Conservation (phyloP, 2,329 filamentous ascomycete genomes). For the Dryadomyces quercus-mongolicae region DNA sequence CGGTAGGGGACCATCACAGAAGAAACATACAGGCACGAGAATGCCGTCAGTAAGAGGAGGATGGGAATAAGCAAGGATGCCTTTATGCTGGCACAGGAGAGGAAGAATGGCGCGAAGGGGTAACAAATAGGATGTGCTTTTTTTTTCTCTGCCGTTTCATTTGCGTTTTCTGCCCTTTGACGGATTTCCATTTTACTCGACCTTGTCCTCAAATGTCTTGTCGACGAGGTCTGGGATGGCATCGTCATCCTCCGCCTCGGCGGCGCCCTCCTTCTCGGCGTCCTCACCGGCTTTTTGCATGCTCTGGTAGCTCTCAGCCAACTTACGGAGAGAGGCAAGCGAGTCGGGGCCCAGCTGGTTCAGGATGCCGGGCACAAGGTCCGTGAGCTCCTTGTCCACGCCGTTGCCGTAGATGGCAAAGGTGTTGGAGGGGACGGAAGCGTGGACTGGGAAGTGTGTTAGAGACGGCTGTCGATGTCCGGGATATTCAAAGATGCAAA, state of each 20-base stretch:
- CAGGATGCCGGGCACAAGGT: slow-evolving; percentile 97
- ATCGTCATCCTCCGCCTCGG: slow-evolving; percentile 68
- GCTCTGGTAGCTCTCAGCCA: slow-evolving; percentile 98
- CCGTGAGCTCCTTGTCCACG: slow-evolving; percentile 99
- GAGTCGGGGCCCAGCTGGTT: slow-evolving; percentile 99
- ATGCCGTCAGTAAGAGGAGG: background rate
- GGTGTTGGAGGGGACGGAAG: slow-evolving; percentile 93
- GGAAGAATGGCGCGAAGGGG: background rate
- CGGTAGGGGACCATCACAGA: too few species aligned
- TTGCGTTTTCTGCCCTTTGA: slow-evolving; percentile 3
- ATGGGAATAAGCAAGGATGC: background rate
- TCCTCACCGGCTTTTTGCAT: slow-evolving; percentile 79
- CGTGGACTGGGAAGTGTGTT: slow-evolving; percentile 61
- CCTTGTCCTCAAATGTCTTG: slow-evolving; percentile 97
- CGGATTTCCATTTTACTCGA: slow-evolving; percentile 52
- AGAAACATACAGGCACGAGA: background rate
- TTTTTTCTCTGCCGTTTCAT: slow-evolving; percentile 7
- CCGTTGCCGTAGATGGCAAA: slow-evolving; percentile 98
- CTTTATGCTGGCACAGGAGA: background rate
- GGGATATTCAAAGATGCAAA: background rate
- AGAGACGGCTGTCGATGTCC: background rate
- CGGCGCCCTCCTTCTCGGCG: slow-evolving; percentile 66
- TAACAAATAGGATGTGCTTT: slow-evolving; percentile 3
- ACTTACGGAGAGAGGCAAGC: slow-evolving; percentile 91
- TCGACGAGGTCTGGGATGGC: slow-evolving; percentile 97